A percentile compares a stretch with the other conserved stretches of the same genome.
These are phyloP conservation scores for Solanum ossicruentum DNA, from an alignment of 257 asterid species.

Conservation along the genomic window DNA sequence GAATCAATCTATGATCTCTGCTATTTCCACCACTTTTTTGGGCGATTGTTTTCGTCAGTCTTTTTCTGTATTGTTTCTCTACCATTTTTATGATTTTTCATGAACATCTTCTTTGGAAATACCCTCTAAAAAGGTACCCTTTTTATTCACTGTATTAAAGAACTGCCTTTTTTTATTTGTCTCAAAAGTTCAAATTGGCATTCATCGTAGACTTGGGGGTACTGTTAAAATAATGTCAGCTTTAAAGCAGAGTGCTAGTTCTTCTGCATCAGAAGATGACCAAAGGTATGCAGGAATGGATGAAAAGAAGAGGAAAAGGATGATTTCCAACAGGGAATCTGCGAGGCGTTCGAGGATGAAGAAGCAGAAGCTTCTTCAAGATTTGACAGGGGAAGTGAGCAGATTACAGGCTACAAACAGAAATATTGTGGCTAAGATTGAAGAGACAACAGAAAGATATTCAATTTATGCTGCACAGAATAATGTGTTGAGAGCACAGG, in stretches of 20 bases:
- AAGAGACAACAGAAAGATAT: constrained; percentile 20
- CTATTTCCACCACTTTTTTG: constrained; percentile 4
- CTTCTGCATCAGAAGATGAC: constrained; percentile 20
- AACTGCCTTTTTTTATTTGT: not conserved
- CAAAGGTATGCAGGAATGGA: constrained; percentile 22
- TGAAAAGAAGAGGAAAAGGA: constrained; percentile 42
- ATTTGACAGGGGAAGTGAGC: constrained; percentile 27
- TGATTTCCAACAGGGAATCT: constrained; percentile 37
- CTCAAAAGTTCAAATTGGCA: not conserved
- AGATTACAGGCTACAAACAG: constrained; percentile 38
- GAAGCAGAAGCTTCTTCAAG: constrained; percentile 37
- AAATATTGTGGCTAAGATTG: constrained; percentile 33
- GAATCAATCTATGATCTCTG: constrained; percentile 15
- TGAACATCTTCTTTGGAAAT: not conserved
- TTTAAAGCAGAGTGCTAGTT: constrained; percentile 7
- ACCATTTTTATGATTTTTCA: constrained; percentile 54
- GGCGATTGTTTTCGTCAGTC: constrained; percentile 38
- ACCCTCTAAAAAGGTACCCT: not conserved
- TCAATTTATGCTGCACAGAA: constrained; percentile 25
- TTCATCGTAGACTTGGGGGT: not conserved
- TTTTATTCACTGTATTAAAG: not conserved
- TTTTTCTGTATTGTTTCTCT: constrained; percentile 61
- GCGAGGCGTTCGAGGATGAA: constrained; percentile 33
- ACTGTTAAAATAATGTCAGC: constrained; percentile 12
- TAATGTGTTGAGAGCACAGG: constrained; percentile 55